Conservation (phyloP, 805 yeast species). For the Sugiyamaella mastotermitis region DNA sequence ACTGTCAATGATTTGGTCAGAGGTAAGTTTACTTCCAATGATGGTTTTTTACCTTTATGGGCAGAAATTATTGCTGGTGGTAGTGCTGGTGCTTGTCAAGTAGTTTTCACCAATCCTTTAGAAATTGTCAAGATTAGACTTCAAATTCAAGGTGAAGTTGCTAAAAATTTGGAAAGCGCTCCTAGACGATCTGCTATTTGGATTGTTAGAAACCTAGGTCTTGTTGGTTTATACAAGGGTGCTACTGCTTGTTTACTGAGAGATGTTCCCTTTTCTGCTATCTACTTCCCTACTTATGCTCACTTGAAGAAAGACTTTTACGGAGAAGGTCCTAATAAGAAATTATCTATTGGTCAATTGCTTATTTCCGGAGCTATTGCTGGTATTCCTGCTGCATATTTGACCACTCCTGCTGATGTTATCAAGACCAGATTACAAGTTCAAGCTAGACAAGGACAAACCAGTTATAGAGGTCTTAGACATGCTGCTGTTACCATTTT, state of each 20-base stretch:
- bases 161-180: slow-evolving; percentile 31
- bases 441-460: slow-evolving; percentile 70
- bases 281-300: slow-evolving; percentile 95
- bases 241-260: slow-evolving; percentile 85
- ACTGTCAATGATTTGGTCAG: slow-evolving; percentile 90
- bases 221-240: slow-evolving; percentile 85
- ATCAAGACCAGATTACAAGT: slow-evolving; percentile 92
- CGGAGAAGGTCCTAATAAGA: slow-evolving; percentile 71
- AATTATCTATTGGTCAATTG: slow-evolving; percentile 76
- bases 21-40: slow-evolving; percentile 54
- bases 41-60: slow-evolving; percentile 40
- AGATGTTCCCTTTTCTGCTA: slow-evolving; percentile 95
- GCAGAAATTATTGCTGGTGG: slow-evolving; percentile 88
- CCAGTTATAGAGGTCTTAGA: slow-evolving; percentile 65
- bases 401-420: slow-evolving; percentile 96
- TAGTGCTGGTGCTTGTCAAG: slow-evolving; percentile 95
- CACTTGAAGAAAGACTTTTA: slow-evolving; percentile 80
- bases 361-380: slow-evolving; percentile 88
- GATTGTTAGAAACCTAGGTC: slow-evolving; percentile 72
- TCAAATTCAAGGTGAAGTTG: slow-evolving; percentile 82
- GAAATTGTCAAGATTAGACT: slow-evolving; percentile 93
- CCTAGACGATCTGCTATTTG: slow-evolving; percentile 55
- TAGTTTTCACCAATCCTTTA: slow-evolving; percentile 89
- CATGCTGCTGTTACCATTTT: slow-evolving; percentile 73
- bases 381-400: slow-evolving; percentile 95